Percentiles rank a stretch among this genome's conserved stretches.
Evolutionary conservation across 371 early-diverging fungal genomes (phyloP).

Genomic region (Mortierella polycephala): DNA sequence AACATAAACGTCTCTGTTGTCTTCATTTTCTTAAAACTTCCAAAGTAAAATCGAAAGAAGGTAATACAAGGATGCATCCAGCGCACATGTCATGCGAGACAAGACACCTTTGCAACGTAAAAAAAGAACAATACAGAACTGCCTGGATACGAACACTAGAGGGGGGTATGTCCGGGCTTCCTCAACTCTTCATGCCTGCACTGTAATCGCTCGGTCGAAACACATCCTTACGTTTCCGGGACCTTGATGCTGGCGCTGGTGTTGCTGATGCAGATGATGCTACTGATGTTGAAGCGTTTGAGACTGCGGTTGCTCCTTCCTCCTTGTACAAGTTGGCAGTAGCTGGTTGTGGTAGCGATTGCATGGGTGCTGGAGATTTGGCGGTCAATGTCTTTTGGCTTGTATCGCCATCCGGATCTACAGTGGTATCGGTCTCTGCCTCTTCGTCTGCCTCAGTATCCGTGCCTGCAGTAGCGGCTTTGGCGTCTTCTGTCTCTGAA

Average conservation of each 20-base stretch:
- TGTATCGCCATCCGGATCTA: conserved; percentile 47
- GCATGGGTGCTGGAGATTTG: background rate
- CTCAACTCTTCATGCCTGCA: conserved; percentile 17
- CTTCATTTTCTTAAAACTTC: too few species aligned
- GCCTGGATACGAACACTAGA: too few species aligned
- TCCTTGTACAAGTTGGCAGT: background rate
- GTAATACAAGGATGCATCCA: too few species aligned
- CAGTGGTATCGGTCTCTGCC: conserved; percentile 43
- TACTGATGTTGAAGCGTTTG: conserved; percentile 1
- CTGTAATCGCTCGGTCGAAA: conserved; percentile 38
- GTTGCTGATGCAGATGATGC: conserved; percentile 1
- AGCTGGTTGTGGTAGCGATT: background rate
- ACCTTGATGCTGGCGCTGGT: conserved; percentile 5
- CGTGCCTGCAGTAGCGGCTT: conserved; percentile 19
- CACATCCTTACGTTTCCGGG: conserved; percentile 39
- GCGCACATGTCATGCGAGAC: too few species aligned
- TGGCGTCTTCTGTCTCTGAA: conserved; percentile 25
- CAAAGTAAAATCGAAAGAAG: too few species aligned
- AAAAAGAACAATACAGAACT: too few species aligned
- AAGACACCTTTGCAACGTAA: too few species aligned
- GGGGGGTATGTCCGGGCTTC: too few species aligned
- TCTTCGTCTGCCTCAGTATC: conserved; percentile 45
- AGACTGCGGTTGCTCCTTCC: conserved; percentile 3
- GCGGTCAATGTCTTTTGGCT: conserved; percentile 17
- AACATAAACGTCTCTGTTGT: too few species aligned